Conservation (phyloP, 305 asterid genomes). For the Solanum chacoense region DNA sequence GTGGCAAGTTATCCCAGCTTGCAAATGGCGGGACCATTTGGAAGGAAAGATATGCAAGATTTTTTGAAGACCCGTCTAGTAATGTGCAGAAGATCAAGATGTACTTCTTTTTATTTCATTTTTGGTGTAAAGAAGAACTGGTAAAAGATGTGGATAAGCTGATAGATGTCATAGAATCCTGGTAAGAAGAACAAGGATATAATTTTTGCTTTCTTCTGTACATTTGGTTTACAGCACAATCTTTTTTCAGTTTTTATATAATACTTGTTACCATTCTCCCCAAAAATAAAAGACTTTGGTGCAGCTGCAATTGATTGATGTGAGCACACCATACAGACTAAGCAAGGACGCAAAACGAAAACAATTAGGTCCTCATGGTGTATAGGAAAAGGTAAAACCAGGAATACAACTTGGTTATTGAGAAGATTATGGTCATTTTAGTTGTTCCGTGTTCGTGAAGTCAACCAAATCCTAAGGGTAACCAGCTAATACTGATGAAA, state of each 20-base stretch:
- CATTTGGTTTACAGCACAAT: background rate
- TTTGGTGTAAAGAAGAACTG: background rate
- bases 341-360: background rate
- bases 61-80: background rate
- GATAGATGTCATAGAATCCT: background rate
- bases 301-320: background rate
- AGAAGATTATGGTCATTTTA: background rate
- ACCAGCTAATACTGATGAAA: background rate
- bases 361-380: background rate
- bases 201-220: background rate
- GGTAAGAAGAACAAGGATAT: background rate
- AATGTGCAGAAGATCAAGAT: background rate
- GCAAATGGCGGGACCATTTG: too few species aligned
- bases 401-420: background rate
- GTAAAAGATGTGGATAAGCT: background rate
- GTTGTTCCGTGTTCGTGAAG: background rate
- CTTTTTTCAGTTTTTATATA: background rate
- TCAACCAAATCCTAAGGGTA: background rate
- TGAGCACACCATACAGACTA: background rate
- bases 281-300: background rate
- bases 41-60: background rate
- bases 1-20: background rate
- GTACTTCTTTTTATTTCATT: background rate
- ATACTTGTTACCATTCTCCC: background rate
- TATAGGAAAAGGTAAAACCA: background rate